phyloP scores from a whole-genome alignment of 176 grass and related monocot species.

The Poa annua region DNA sequence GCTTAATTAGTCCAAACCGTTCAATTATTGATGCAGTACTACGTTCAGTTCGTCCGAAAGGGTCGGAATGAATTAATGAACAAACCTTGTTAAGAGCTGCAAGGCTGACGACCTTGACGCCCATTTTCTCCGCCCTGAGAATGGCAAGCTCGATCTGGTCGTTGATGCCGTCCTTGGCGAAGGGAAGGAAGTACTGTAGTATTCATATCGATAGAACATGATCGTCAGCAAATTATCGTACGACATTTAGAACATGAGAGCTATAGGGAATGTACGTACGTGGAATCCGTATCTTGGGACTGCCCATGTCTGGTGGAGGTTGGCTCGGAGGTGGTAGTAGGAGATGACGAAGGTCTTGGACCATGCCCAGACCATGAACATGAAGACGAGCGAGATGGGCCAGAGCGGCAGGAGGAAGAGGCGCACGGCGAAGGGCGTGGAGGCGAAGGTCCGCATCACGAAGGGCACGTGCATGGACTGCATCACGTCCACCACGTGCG shows the following conservation, averaged over 20 bases:
- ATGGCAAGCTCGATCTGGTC: conserved; percentile 84
- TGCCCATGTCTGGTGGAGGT: conserved; percentile 63
- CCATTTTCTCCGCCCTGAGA: conserved; percentile 73
- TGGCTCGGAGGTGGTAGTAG: conserved; percentile 64
- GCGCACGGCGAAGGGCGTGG: conserved; percentile 57
- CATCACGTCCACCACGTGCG: conserved; percentile 77
- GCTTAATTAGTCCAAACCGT: too few species aligned
- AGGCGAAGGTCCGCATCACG: conserved; percentile 52
- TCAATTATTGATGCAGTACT: too few species aligned
- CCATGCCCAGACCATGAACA: conserved; percentile 74
- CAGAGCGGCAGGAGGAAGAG: conserved; percentile 51
- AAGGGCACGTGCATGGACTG: conserved; percentile 77
- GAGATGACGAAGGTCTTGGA: conserved; percentile 83
- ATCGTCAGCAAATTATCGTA: too few species aligned
- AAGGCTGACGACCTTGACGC: conserved; percentile 86
- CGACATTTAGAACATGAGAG: too few species aligned
- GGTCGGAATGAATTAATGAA: background rate
- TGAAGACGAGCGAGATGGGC: conserved; percentile 57
- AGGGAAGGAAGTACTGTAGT: conserved; percentile 84
- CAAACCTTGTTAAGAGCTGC: conserved; percentile 93
- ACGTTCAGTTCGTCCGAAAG: background rate
- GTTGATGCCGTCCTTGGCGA: conserved; percentile 81
- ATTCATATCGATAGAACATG: background rate
- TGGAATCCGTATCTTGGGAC: conserved; percentile 87
- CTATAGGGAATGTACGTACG: conserved; percentile 37